Evolutionary conservation across 345 rosid genomes (phyloP).

Genomic region (Stellera chamaejasme): DNA sequence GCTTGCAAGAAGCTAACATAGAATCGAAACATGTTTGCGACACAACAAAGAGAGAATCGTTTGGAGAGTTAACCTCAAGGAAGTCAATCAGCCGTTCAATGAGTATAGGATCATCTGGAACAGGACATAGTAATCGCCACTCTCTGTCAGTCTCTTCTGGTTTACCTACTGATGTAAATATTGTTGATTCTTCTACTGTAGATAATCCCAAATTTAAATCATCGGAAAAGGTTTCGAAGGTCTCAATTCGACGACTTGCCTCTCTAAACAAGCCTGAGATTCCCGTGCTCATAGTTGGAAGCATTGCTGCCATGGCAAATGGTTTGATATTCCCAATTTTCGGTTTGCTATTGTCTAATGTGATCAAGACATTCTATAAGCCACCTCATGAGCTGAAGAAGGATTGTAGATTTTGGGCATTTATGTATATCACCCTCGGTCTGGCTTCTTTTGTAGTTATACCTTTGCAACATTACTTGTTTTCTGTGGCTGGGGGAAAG

Average conservation of each 20-base stretch:
- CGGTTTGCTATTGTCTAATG: conserved; percentile 58
- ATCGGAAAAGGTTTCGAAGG: conserved; percentile 11
- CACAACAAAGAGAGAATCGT: conserved; percentile 6
- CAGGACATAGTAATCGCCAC: conserved; percentile 28
- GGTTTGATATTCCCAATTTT: conserved; percentile 67
- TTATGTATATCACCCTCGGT: conserved; percentile 37
- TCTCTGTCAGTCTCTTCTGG: conserved; percentile 32
- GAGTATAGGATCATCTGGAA: conserved; percentile 24
- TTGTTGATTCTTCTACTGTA: conserved; percentile 17
- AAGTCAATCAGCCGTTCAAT: conserved; percentile 15
- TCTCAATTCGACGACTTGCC: conserved; percentile 53
- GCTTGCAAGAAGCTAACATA: conserved; percentile 58
- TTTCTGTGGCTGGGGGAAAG: conserved; percentile 78
- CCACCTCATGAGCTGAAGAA: conserved; percentile 30
- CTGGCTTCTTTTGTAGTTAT: conserved; percentile 19
- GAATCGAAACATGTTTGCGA: conserved; percentile 19
- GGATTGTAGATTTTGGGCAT: conserved; percentile 57
- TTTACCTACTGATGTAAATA: conserved; percentile 21
- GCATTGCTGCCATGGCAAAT: conserved; percentile 50
- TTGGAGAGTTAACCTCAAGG: conserved; percentile 7
- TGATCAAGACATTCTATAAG: conserved; percentile 61
- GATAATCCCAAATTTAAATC: conserved; percentile 3
- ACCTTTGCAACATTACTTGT: conserved; percentile 62
- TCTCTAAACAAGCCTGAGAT: conserved; percentile 66
- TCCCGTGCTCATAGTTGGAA: conserved; percentile 45